Evolutionary conservation across 2,329 filamentous ascomycete genomes (phyloP), one percentile per base, ranked within the genome.

Genomic region (Fusarium sp.): DNA sequence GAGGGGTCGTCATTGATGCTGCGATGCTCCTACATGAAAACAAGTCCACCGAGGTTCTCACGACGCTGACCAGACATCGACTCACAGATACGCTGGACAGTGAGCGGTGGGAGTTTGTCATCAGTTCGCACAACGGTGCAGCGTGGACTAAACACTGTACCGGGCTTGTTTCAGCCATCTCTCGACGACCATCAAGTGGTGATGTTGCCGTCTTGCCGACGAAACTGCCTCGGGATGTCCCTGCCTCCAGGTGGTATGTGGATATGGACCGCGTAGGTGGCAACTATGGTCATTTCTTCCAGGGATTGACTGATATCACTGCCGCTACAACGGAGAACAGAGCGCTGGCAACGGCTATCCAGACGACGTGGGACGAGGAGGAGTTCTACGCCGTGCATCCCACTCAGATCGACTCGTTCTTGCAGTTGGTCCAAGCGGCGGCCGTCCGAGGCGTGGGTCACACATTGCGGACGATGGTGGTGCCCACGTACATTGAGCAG

Each of bases 61-160:
- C 79, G 2, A 74, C 69, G 1, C 54, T 81, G 13, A 73, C 74
- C 18, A 73, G 58, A 8, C 52, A 64, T 5, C 64, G 58, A 1
- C 68, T 78, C 3, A 78, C 74, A 1, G 70, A 75, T 24, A 58
- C 69, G 2, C 49, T 63, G 11, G 74, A 78, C 0, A 75, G 74
- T 18, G 32, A 62, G 3, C 78, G 74, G 71, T 81, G 73, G 66
- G 75, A 79, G n/a, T 80, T 80, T 24, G 73, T 65, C 10, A 71
- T 81, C 41, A 43, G 58, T 15, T 73, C 72, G 1, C 55, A 71
- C 43, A 69, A 73, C 49, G 69, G 69, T 10, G n/a, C 40, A n/a
- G n/a, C 43, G 10, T 76, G 74, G 74, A 71, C 49, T 5, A 73
- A 74, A 55, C 72, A 74, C n/a, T 77, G 73, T 52, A 27, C 43